phyloP scores from a whole-genome alignment of 2,329 filamentous ascomycete genomes.

The Aureobasidium pullulans region DNA sequence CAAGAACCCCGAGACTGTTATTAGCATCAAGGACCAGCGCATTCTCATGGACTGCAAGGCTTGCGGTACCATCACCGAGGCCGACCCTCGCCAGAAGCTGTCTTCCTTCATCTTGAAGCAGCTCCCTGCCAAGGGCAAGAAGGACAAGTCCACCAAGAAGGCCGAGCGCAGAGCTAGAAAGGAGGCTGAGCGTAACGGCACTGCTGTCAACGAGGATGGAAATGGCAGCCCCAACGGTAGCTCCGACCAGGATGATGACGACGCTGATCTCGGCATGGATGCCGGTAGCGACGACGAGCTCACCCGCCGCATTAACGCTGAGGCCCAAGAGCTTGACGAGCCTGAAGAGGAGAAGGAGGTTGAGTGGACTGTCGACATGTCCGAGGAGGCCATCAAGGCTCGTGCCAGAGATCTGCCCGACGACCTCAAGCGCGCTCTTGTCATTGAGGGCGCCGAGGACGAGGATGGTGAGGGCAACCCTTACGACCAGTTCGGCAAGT shows the following conservation, averaged over 20 bases:
- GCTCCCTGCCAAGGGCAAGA: constrained; percentile 86
- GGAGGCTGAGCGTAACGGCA: constrained; percentile 50
- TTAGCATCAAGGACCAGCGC: constrained; percentile 78
- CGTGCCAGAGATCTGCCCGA: constrained; percentile 88
- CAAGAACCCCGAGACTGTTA: constrained; percentile 98
- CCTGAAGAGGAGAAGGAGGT: constrained; percentile 69
- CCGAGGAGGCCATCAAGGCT: constrained; percentile 87
- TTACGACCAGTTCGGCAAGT: constrained; percentile 89
- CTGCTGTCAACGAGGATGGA: constrained; percentile 42
- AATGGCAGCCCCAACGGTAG: constrained; percentile 61
- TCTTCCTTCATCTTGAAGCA: constrained; percentile 97
- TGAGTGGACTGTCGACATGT: constrained; percentile 95
- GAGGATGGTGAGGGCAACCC: constrained; percentile 69
- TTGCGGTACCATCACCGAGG: constrained; percentile 85
- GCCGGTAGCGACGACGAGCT: constrained; percentile 88
- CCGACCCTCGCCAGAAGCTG: constrained; percentile 89
- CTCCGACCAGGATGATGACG: constrained; percentile 49
- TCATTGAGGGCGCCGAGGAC: constrained; percentile 64
- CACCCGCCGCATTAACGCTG: constrained; percentile 63
- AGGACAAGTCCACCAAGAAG: constrained; percentile 93
- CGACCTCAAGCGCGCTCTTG: constrained; percentile 85
- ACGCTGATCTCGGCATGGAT: constrained; percentile 59
- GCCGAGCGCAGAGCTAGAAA: constrained; percentile 79
- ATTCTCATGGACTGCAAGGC: constrained; percentile 98
- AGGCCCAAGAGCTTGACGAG: constrained; percentile 65